Conservation (phyloP, 768 basidiomycete species). For the Kockovaella imperatae region DNA sequence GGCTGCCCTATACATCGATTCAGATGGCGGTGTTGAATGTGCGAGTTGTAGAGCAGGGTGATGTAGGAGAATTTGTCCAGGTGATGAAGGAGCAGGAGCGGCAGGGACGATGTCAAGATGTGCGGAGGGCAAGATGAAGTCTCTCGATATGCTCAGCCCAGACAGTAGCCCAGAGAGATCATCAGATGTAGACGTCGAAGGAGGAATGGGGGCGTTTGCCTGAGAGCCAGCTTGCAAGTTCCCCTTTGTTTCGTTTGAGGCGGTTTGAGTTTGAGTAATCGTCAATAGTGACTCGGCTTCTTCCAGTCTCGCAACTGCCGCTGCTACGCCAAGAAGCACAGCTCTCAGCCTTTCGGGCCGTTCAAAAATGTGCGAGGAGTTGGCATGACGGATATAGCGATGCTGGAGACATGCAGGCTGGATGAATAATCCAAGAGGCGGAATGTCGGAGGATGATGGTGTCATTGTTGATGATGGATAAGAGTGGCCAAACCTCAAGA, state of each 20-base stretch:
- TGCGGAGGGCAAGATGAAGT: background rate
- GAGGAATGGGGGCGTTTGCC: conserved; percentile 1
- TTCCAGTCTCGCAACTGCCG: conserved; percentile 67
- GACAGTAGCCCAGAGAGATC: conserved; percentile 28
- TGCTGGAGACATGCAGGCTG: conserved; percentile 45
- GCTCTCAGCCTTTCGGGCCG: conserved; percentile 82
- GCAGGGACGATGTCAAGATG: conserved; percentile 22
- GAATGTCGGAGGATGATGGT: no score
- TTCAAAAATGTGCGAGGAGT: conserved; percentile 73
- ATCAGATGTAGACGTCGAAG: conserved; percentile 14
- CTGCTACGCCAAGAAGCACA: conserved; percentile 70
- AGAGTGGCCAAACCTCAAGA: no score
- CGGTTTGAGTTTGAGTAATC: background rate
- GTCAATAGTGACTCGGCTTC: conserved; percentile 24
- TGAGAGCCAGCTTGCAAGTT: no score
- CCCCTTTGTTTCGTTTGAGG: background rate
- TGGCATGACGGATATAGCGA: conserved; percentile 64
- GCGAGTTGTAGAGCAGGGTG: conserved; percentile 33
- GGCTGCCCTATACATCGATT: conserved; percentile 16
- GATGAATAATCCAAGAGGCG: conserved; percentile 41
- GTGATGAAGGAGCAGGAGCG: conserved; percentile 9
- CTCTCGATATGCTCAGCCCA: conserved; percentile 6
- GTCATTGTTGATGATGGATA: no score
- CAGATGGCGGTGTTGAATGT: conserved; percentile 27
- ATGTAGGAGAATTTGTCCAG: conserved; percentile 32